Evolutionary conservation across 768 basidiomycete species (phyloP).

Genomic region (Suillus luteus): DNA sequence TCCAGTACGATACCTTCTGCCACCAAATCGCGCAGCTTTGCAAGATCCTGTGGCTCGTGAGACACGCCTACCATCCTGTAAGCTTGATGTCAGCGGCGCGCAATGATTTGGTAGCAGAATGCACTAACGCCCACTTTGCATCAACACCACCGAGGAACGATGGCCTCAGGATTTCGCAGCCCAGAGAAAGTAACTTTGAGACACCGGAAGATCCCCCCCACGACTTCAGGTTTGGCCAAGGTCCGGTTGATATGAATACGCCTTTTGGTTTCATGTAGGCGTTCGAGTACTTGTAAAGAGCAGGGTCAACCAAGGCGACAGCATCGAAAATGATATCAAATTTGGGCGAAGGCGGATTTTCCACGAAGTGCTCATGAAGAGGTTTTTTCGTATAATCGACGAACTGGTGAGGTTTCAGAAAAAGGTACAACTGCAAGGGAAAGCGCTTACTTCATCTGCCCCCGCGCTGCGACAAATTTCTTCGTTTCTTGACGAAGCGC

Average conservation of each 20-base stretch:
- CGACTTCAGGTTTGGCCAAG: conserved; percentile 36
- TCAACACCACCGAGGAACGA: conserved; percentile 54
- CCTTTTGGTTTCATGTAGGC: conserved; percentile 56
- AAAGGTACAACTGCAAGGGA: neutral
- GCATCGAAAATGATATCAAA: conserved; percentile 65
- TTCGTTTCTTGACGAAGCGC: conserved; percentile 62
- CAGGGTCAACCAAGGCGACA: conserved; percentile 48
- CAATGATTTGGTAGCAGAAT: neutral
- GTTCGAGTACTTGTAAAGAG: conserved; percentile 51
- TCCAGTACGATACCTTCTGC: conserved; percentile 40
- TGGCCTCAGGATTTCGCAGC: conserved; percentile 42
- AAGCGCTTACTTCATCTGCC: conserved; percentile 59
- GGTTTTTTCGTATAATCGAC: conserved; percentile 62
- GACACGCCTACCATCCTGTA: conserved; percentile 37
- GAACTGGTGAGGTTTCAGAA: conserved; percentile 44
- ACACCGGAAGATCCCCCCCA: conserved; percentile 34
- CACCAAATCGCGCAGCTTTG: conserved; percentile 39
- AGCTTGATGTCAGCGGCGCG: neutral
- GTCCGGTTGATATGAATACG: conserved; percentile 54
- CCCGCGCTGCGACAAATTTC: conserved; percentile 58
- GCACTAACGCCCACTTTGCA: conserved; percentile 47
- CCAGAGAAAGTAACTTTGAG: conserved; percentile 13
- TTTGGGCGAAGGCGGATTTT: conserved; percentile 48
- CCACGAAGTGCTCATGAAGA: conserved; percentile 46
- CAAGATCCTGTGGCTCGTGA: conserved; percentile 38